phyloP scores from a whole-genome alignment of 257 asterid species.

The Gentiana macrophylla region DNA sequence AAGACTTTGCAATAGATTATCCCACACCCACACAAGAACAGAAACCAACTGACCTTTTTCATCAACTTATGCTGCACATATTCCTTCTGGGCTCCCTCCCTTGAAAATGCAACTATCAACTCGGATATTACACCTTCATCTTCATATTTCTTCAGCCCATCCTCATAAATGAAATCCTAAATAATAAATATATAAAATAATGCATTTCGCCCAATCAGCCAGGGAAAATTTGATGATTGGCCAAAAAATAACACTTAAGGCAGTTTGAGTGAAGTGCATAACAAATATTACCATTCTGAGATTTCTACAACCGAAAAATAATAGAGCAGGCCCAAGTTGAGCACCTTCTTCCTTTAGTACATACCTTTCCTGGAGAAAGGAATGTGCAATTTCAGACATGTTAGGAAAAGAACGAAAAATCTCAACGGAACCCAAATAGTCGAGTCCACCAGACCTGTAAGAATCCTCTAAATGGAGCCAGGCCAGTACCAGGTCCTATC shows the following conservation, averaged over 20 bases:
- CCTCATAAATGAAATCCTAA: constrained; percentile 69
- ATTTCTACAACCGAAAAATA: constrained; percentile 73
- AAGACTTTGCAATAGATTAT: too few species aligned
- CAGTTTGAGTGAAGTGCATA: constrained; percentile 1
- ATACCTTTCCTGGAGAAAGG: constrained; percentile 48
- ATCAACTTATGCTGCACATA: constrained; percentile 72
- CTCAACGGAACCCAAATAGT: background rate
- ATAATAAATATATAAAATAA: background rate
- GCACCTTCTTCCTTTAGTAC: constrained; percentile 47
- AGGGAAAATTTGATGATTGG: background rate
- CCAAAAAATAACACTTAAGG: background rate
- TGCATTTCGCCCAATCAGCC: too few species aligned
- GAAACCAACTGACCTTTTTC: constrained; percentile 34
- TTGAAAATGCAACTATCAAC: constrained; percentile 64
- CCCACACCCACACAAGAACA: too few species aligned
- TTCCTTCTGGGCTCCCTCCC: constrained; percentile 68
- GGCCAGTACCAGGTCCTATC: constrained; percentile 85
- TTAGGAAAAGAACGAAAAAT: background rate
- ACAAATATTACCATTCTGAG: constrained; percentile 39
- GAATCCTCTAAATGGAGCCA: constrained; percentile 83
- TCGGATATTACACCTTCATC: constrained; percentile 52
- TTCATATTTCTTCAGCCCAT: constrained; percentile 45
- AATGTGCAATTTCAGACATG: constrained; percentile 6
- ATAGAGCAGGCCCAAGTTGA: constrained; percentile 58
- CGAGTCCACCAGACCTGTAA: constrained; percentile 32